Conservation (phyloP, 2,329 filamentous ascomycete species). For the Mycosphaerella arachidis region DNA sequence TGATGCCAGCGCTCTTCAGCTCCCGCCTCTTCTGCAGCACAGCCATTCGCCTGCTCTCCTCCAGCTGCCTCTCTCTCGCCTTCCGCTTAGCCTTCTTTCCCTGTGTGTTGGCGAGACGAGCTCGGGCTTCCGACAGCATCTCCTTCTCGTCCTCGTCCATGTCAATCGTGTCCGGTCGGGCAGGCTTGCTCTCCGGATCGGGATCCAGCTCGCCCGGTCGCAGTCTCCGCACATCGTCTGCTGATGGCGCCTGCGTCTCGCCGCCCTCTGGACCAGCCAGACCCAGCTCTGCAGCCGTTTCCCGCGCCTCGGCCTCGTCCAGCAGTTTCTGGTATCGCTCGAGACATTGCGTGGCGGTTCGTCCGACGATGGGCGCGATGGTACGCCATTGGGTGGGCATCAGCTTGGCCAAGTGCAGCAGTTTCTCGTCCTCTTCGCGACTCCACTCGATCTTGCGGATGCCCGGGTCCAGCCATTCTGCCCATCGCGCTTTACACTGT, state of each 20-base stretch:
- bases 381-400: conserved; percentile 99
- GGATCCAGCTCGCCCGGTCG: conserved; percentile 86
- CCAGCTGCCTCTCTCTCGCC: conserved; percentile 88
- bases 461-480: conserved; percentile 95
- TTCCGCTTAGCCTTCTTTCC: conserved; percentile 99
- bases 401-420: conserved; percentile 92
- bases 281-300: conserved; percentile 68
- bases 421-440: conserved; percentile 95
- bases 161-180: conserved; percentile 92
- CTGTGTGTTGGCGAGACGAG: conserved; percentile 93
- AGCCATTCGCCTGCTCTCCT: conserved; percentile 86
- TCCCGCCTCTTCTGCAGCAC: conserved; percentile 92
- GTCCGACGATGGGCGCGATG: conserved; percentile 91
- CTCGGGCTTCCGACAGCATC: conserved; percentile 96
- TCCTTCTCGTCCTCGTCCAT: conserved; percentile 99
- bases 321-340: conserved; percentile 95
- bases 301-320: conserved; percentile 88
- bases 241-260: conserved; percentile 80
- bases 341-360: conserved; percentile 93
- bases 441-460: conserved; percentile 99
- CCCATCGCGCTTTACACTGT: conserved; percentile 98
- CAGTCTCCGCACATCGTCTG: conserved; percentile 84
- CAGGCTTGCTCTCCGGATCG: conserved; percentile 95
- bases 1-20: conserved; percentile 95
- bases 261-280: conserved; percentile 81